phyloP scores from a whole-genome alignment of 148 eudicot genomes.

The Chenopodium quinoa region DNA sequence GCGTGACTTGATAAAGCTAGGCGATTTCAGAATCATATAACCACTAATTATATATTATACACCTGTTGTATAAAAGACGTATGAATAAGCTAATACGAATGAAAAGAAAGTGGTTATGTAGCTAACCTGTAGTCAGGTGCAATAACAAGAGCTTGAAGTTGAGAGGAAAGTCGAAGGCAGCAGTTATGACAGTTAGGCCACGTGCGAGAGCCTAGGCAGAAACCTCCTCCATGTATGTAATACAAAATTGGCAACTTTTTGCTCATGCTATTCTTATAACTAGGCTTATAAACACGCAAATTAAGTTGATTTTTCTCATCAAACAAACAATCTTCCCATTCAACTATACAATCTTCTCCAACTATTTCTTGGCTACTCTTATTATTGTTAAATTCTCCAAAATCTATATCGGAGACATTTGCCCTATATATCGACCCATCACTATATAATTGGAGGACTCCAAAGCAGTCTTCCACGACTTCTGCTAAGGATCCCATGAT shows the following conservation, averaged over 20 bases:
- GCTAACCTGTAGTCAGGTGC: conserved; percentile 57
- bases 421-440: conserved; percentile 59
- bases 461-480: conserved; percentile 67
- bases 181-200: conserved; percentile 61
- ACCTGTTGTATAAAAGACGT: not conserved
- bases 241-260: conserved; percentile 42
- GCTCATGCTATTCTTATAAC: not conserved
- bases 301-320: conserved; percentile 40
- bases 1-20: too few relatives aligned
- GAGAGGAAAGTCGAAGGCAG: conserved; percentile 53
- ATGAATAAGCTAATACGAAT: not conserved
- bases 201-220: conserved; percentile 66
- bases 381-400: conserved; percentile 18
- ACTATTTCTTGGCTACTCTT: not conserved
- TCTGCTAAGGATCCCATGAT: conserved; percentile 49
- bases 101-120: conserved; percentile 14
- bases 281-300: conserved; percentile 65
- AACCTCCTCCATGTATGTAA: conserved; percentile 80
- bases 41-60: not conserved
- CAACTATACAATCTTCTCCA: conserved; percentile 17
- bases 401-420: conserved; percentile 29
- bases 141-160: conserved; percentile 51
- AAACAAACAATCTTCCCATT: conserved; percentile 53
- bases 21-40: too few relatives aligned
- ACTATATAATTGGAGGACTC: conserved; percentile 55